phyloP scores from a whole-genome alignment of 1,139 yeast genomes.

The Zygosaccharomyces pseudobailii region DNA sequence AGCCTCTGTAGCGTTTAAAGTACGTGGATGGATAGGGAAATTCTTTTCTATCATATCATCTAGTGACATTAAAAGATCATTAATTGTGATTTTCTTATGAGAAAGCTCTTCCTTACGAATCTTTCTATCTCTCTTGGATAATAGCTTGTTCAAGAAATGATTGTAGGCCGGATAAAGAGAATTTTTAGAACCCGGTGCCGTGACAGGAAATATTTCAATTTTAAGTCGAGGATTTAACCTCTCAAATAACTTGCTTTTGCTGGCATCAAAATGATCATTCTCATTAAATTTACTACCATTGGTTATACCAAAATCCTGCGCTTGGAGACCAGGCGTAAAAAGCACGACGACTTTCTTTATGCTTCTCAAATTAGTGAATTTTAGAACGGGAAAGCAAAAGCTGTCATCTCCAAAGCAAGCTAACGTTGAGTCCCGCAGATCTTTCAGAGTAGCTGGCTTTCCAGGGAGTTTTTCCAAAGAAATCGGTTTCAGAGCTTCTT shows the following conservation, averaged over 20 bases:
- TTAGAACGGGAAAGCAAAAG: neutral
- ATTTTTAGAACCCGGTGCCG: constrained; percentile 60
- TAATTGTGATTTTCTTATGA: constrained; percentile 43
- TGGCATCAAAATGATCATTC: constrained; percentile 35
- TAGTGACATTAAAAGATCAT: constrained; percentile 48
- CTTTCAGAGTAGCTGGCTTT: neutral
- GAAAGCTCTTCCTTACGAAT: constrained; percentile 36
- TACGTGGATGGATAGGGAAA: constrained; percentile 56
- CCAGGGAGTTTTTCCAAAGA: neutral
- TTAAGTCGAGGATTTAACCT: constrained; percentile 17
- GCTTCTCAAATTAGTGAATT: constrained; percentile 10
- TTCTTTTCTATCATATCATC: constrained; percentile 45
- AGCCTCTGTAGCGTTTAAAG: constrained; percentile 20
- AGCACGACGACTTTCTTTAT: constrained; percentile 55
- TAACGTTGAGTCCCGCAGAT: constrained; percentile 1
- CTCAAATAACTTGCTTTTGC: constrained; percentile 38
- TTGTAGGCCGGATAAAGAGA: constrained; percentile 51
- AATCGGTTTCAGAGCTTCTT: neutral
- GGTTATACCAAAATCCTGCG: constrained; percentile 37
- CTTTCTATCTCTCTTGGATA: constrained; percentile 52
- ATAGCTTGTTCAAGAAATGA: constrained; percentile 51
- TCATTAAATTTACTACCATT: constrained; percentile 14
- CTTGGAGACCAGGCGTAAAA: constrained; percentile 62
- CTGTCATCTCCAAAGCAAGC: neutral
- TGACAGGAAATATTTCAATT: constrained; percentile 24